phyloP scores from a whole-genome alignment of 208 protist genomes.

The Wallacemonas rigidus region DNA sequence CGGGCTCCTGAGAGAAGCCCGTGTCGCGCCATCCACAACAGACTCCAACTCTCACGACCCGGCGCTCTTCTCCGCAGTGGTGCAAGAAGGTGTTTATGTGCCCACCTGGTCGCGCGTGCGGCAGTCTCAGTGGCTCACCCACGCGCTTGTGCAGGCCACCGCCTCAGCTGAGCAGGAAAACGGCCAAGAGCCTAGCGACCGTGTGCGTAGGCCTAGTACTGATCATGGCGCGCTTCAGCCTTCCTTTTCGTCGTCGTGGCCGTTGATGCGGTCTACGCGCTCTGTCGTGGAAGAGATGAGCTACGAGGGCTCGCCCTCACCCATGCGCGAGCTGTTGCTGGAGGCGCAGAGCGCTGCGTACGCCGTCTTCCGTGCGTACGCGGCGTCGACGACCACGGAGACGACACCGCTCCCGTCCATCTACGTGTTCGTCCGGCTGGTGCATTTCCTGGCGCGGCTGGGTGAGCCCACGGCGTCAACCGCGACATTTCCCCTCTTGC shows the following conservation, averaged over 20 bases:
- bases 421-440: conserved; percentile 32
- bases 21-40: neutral
- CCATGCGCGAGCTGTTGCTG: neutral
- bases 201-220: no score
- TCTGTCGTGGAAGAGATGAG: neutral
- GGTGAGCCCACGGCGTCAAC: conserved; percentile 15
- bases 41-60: no score
- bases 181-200: neutral
- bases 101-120: neutral
- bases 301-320: neutral
- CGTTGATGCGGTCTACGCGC: neutral
- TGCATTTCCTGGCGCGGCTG: conserved; percentile 26
- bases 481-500: conserved; percentile 16
- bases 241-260: neutral
- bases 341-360: neutral
- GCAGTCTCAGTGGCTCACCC: neutral
- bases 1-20: neutral
- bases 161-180: neutral
- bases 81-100: neutral
- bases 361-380: neutral
- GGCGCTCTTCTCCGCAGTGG: neutral
- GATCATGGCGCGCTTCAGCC: neutral
- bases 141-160: neutral
- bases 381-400: neutral
- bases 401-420: neutral